Evolutionary conservation across 2,329 filamentous ascomycete species (phyloP), one percentile per base, ranked within the genome.

Genomic region (Cladophialophora yegresii): DNA sequence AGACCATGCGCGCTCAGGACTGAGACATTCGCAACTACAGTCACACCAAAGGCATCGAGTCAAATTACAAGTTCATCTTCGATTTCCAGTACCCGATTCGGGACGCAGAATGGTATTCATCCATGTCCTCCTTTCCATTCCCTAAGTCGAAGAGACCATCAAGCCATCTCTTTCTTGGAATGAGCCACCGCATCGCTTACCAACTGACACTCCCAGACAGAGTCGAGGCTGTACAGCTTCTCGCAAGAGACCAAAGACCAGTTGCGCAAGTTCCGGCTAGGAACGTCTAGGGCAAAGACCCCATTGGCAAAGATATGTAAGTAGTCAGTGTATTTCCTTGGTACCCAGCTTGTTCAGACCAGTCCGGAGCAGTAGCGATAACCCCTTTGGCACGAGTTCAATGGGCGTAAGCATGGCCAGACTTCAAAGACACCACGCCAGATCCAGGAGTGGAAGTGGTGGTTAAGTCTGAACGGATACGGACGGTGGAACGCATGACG

Each of bases 281-380:
- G 89, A 28, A 98, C 95, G 1, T 97, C 93, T 36, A 84, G 95
- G 70, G 88, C 92, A 58, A 93, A 89, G 75, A 87, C 89, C 54
- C 89, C 93, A 0, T 92, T 97, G 81, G 95, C 93, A 66, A 87
- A 96, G 67, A 96, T 99, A 72, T 98, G 95, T 98, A 90, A 79
- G 88, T 83, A n/a, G n/a, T 8, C 5, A 7, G 13, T 16, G 5
- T 43, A 43, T 20, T n/a, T 2, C 3, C 6, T 43, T 43, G 16
- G 3, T 43, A 26, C 26, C 47, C 3, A 7, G 9, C 4, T 51
- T 43, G 5, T 20, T 20, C 36, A n/a, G 4, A 1, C 36, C 7
- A 6, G 13, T 12, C 36, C 3, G 13, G 36, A 40, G 13, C 5
- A 43, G n/a, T 8, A 6, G n/a, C 8, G 36, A n/a, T 16, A 8